These are phyloP conservation scores for Ustilago trichophora DNA, from an alignment of 1,284 basidiomycete genomes.

Conservation along the genomic window DNA sequence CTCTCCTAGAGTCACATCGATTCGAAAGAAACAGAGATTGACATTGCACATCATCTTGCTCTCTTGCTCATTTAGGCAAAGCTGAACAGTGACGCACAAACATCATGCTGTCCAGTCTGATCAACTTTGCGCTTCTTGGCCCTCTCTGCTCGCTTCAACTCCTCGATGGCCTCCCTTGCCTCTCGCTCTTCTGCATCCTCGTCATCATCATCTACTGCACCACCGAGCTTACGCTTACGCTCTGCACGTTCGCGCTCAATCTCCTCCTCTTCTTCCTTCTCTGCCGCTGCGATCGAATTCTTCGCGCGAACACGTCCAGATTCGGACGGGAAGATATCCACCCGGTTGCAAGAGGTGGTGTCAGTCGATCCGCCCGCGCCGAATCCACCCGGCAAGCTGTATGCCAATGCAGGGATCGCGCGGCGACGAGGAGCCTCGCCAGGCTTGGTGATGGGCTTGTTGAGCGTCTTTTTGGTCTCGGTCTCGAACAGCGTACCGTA, in stretches of 20 bases:
- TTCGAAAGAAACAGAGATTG: too few species aligned
- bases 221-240: slow-evolving; percentile 24
- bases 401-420: slow-evolving; percentile 14
- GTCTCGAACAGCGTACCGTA: slow-evolving; percentile 92
- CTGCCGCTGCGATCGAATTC: slow-evolving; percentile 12
- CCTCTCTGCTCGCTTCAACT: slow-evolving; percentile 35
- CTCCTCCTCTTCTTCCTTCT: slow-evolving; percentile 29
- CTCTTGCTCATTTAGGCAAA: slow-evolving; percentile 28
- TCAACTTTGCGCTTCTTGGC: slow-evolving; percentile 44
- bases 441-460: slow-evolving; percentile 1
- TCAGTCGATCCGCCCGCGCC: slow-evolving; percentile 35
- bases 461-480: slow-evolving; percentile 79
- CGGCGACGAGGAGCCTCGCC: background rate
- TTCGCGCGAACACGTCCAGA: slow-evolving; percentile 13
- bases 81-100: slow-evolving; percentile 38
- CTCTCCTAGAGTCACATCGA: too few species aligned
- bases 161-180: slow-evolving; percentile 41
- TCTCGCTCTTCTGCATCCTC: slow-evolving; percentile 36
- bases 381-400: slow-evolving; percentile 37
- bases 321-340: slow-evolving; percentile 38
- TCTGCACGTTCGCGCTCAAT: slow-evolving; percentile 22
- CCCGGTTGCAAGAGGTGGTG: slow-evolving; percentile 9
- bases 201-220: slow-evolving; percentile 1
- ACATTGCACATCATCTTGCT: too few species aligned
- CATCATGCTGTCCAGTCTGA: slow-evolving; percentile 37